Evolutionary conservation across 805 yeast genomes (phyloP).

Genomic region (Candida andamanensis): DNA sequence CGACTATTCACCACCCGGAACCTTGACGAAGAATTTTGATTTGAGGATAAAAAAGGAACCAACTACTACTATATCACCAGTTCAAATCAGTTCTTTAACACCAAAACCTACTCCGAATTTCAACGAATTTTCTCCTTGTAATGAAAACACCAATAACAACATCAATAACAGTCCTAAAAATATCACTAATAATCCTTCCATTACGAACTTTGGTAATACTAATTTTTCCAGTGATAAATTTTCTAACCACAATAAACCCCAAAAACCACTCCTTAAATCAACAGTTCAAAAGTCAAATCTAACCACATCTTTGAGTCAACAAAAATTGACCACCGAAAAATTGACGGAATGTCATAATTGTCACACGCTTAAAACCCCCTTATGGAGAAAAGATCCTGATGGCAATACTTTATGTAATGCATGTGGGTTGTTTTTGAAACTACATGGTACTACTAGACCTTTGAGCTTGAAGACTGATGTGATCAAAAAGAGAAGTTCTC

Average conservation of each 20-base stretch:
- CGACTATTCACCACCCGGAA: slow-evolving; percentile 18
- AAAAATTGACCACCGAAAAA: slow-evolving; percentile 5
- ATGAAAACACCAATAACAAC: background rate
- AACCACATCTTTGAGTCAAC: slow-evolving; percentile 17
- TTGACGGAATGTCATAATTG: slow-evolving; percentile 62
- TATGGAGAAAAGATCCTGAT: slow-evolving; percentile 91
- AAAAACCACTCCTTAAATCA: slow-evolving; percentile 1
- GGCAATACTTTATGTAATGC: slow-evolving; percentile 95
- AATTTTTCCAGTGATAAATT: too few species aligned
- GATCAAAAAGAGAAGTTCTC: slow-evolving; percentile 71
- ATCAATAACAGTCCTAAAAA: background rate
- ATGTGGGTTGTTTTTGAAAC: slow-evolving; percentile 85
- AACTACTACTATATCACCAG: slow-evolving; percentile 13
- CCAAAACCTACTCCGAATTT: slow-evolving; percentile 3
- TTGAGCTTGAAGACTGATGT: slow-evolving; percentile 87
- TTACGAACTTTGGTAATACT: slow-evolving; percentile 3
- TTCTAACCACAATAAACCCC: too few species aligned
- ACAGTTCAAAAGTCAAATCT: slow-evolving; percentile 14
- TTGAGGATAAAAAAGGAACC: slow-evolving; percentile 16
- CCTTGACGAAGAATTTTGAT: background rate
- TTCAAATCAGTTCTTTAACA: slow-evolving; percentile 10
- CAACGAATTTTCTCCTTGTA: too few species aligned
- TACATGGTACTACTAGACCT: slow-evolving; percentile 95
- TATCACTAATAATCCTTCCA: background rate
- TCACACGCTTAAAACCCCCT: slow-evolving; percentile 85